Evolutionary conservation across 2,329 filamentous ascomycete genomes (phyloP), one percentile per base, ranked within the genome.

Genomic region (Alternaria triticina): DNA sequence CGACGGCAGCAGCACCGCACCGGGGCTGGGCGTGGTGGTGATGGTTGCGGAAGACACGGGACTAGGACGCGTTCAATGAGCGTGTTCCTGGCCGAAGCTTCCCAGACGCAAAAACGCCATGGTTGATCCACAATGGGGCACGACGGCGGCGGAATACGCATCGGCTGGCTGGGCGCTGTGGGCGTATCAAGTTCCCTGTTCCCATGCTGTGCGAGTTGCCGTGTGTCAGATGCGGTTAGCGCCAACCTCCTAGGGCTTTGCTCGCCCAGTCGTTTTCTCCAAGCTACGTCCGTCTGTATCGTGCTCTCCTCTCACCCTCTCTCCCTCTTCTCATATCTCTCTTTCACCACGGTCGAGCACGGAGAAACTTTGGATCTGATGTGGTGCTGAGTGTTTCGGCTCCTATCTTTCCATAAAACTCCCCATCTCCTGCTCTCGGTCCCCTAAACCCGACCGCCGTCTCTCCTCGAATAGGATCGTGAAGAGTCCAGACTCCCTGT

Each of bases 301-400:
- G 67, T 66, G 66, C 65, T 70, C 57, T 70, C 68, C 69, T 69
- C 70, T 75, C 68, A 66, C 70, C 73, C 72, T 69, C 66, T 68
- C 70, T 62, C 64, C 68, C 70, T 69, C 71, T 69, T 64, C 69
- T 66, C 66, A 70, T 68, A 68, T 70, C 66, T 74, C 69, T 70
- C 66, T 70, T 73, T 70, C 70, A 72, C 69, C 63, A 76, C 76
- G 73, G 76, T 75, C 74, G 76, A 79, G 77, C 76, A 75, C 73
- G 72, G 77, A 79, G 77, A 72, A 62, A 40, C 45, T 70, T 71
- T 78, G 76, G 75, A 75, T 75, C 66, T 74, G 77, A 79, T 78
- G 76, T 69, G 70, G 75, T 78, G 76, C 75, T 78, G 75, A 77
- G 58, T 66, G 58, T 70, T 66, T 74, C 73, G 71, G 72, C 73